Evolutionary conservation across 177 flowering plant genomes (phyloP).

Genomic region (Vitis hybrid): DNA sequence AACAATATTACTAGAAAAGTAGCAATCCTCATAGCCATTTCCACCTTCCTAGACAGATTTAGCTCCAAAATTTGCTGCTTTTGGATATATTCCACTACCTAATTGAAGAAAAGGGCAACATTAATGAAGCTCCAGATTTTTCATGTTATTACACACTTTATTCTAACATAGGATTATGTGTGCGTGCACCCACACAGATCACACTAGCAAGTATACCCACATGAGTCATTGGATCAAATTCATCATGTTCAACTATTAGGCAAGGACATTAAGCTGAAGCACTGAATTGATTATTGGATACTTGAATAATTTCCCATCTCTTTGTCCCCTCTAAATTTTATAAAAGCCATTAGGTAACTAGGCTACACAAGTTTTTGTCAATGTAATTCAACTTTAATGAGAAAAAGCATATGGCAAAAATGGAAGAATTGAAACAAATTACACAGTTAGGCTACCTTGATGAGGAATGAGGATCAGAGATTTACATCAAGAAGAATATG

Average conservation of each 20-base stretch:
- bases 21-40: constrained; percentile 13
- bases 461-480: constrained; percentile 49
- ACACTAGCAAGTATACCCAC: too few relatives aligned
- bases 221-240: too few relatives aligned
- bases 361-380: constrained; percentile 9
- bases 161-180: too few relatives aligned
- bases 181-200: too few relatives aligned
- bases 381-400: constrained; percentile 1
- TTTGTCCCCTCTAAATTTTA: not conserved
- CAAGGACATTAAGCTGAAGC: too few relatives aligned
- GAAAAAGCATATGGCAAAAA: constrained; percentile 2
- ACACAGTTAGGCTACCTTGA: constrained; percentile 36
- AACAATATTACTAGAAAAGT: constrained; percentile 16
- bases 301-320: not conserved
- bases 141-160: too few relatives aligned
- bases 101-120: too few relatives aligned
- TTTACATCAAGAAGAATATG: constrained; percentile 54
- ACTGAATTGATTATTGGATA: not conserved
- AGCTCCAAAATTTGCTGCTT: not conserved
- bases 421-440: not conserved
- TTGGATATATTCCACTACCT: not conserved
- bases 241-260: too few relatives aligned
- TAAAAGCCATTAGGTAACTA: constrained; percentile 8
- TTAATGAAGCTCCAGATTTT: too few relatives aligned
- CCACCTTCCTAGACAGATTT: not conserved